Conservation (phyloP, 306 rosid genomes). For the Malus asiatica region DNA sequence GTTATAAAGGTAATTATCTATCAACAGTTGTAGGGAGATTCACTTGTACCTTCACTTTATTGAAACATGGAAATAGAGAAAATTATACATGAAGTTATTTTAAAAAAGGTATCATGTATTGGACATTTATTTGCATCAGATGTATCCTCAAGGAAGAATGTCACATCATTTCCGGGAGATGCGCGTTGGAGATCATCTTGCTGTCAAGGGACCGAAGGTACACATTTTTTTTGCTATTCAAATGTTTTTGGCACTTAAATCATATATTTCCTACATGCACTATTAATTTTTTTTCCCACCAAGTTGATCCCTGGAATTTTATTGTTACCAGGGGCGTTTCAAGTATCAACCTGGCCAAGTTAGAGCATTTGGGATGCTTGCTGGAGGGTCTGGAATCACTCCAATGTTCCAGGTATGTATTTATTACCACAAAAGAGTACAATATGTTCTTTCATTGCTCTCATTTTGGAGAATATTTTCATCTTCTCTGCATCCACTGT, state of each 20-base stretch:
- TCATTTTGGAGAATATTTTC: not conserved
- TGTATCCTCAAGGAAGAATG: constrained; percentile 99
- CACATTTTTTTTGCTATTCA: not conserved
- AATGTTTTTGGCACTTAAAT: not conserved
- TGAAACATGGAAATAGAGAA: not conserved
- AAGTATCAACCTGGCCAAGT: constrained; percentile 79
- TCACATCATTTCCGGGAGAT: constrained; percentile 97
- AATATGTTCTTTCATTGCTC: not conserved
- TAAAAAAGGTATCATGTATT: constrained; percentile 3
- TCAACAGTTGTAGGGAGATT: not conserved
- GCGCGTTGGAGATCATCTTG: constrained; percentile 77
- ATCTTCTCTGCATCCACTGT: not conserved
- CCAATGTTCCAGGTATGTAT: constrained; percentile 90
- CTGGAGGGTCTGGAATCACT: constrained; percentile 99
- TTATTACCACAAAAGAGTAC: not conserved
- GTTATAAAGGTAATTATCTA: constrained; percentile 67
- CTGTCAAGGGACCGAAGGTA: constrained; percentile 98
- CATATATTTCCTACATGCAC: not conserved
- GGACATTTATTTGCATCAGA: constrained; percentile 33
- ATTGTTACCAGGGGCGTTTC: constrained; percentile 81
- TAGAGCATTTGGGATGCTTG: constrained; percentile 97
- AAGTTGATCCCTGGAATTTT: constrained; percentile 12
- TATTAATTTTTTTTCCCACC: not conserved
- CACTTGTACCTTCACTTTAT: not conserved
- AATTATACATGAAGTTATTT: not conserved